Base-by-base conservation (phyloP, 139 green algal species). In the Coelastrella sp. region DNA sequence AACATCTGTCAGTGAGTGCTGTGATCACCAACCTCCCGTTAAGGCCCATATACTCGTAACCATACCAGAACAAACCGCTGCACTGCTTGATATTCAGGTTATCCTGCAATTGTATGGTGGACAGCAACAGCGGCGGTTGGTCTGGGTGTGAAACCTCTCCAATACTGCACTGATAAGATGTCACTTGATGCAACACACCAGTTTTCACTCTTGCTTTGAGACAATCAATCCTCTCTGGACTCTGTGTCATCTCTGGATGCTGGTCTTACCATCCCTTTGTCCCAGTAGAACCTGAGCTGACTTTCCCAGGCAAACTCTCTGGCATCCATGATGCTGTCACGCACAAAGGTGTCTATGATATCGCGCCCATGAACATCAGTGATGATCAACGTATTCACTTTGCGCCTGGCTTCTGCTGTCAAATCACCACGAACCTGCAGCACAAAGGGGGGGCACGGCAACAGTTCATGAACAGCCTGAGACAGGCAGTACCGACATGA, bases 241-340 rank as follows among this genome's bases (percentile, higher is more conserved):
- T 23, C 15, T 57, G 45, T 57, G 45, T 13, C 15, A 64, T 9
- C 19, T 38, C 7, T 40, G 1, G 8, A 23, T 30, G 7, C 11
- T 50, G 48, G 17, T 19, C 80, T 57, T 32, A 86, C 80, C 79
- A 80, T 43, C 1, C 35, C 67, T 90, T 98, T 93, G 38, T 93
- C 91, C 96, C 96, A 99, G 91, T 97, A 97, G 90, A 98, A 98
- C 74, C 96, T 81, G 63, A 91, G 89, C 90, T 99, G 96, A 91
- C 98, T 98, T 30, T 98, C 91, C 96, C 96, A 99, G 86, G 98
- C 96, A 91, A 99, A 99, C 89, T 98, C 95, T 4, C 91, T 94
- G 11, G 96, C 95, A 89, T 99, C 96, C 34, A 79, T 66, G 48
- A 83, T 60, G 78, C 82, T 81, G 78, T 98, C 96, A 83, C 94